These are phyloP conservation scores for Zasmidium angulare DNA, from an alignment of 2,329 filamentous ascomycete species.

Conservation along the genomic window DNA sequence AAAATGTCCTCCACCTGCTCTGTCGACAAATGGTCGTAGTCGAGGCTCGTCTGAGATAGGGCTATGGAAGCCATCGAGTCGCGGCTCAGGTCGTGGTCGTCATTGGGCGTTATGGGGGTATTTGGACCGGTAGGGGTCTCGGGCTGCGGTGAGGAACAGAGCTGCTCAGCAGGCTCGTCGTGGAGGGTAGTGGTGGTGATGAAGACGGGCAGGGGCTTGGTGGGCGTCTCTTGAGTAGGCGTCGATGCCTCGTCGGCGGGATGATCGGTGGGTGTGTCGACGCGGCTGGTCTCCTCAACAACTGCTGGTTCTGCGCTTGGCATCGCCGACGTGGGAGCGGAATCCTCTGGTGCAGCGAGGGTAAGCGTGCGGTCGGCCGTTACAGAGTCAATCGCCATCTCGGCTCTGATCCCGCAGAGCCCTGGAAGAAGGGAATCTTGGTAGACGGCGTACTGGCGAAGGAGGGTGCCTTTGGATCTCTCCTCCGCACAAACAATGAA, in stretches of 20 bases:
- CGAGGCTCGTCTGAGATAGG: slow-evolving; percentile 31
- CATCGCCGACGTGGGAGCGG: background rate
- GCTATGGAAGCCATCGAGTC: slow-evolving; percentile 34
- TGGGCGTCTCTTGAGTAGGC: slow-evolving; percentile 14
- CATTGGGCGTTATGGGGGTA: slow-evolving; percentile 15
- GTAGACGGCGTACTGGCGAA: background rate
- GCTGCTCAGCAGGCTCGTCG: slow-evolving; percentile 19
- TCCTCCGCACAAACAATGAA: background rate
- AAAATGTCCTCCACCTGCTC: slow-evolving; percentile 33
- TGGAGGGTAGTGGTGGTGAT: slow-evolving; percentile 21
- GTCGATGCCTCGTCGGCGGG: slow-evolving; percentile 9
- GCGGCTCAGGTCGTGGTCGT: slow-evolving; percentile 23
- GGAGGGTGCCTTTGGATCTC: background rate
- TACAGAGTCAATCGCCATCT: background rate
- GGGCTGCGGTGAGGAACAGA: slow-evolving; percentile 19
- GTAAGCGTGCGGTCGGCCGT: background rate
- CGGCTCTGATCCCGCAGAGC: background rate
- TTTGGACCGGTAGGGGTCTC: slow-evolving; percentile 14
- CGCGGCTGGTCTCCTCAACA: background rate
- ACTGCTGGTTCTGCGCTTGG: background rate
- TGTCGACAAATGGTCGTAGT: slow-evolving; percentile 33
- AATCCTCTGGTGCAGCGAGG: background rate
- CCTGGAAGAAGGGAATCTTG: background rate
- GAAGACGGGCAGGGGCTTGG: slow-evolving; percentile 18
- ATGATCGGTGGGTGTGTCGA: background rate